Evolutionary conservation across 2,329 filamentous ascomycete species (phyloP).

Genomic region (Xenoacremonium recifei): DNA sequence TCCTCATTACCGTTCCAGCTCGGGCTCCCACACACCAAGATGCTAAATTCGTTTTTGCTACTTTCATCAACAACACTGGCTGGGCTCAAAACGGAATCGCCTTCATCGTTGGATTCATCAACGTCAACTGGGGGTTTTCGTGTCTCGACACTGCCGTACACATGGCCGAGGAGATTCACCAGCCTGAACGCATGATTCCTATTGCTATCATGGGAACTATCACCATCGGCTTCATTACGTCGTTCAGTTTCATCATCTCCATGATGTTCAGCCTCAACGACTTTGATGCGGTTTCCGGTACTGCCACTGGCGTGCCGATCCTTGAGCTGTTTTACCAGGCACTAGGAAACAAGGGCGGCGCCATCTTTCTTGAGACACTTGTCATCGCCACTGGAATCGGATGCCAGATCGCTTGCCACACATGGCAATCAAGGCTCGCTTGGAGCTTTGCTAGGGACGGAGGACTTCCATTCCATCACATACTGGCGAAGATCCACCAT

Average conservation of each 20-base stretch:
- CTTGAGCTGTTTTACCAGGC: conserved; percentile 46
- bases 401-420: too few species aligned
- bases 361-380: too few species aligned
- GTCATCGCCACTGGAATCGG: too few species aligned
- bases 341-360: conserved; percentile 37
- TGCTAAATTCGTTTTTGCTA: conserved; percentile 49
- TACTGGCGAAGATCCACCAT: conserved; percentile 36
- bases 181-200: conserved; percentile 37
- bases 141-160: conserved; percentile 48
- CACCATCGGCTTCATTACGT: conserved; percentile 48
- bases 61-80: conserved; percentile 52
- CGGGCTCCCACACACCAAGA: conserved; percentile 43
- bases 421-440: too few species aligned
- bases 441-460: conserved; percentile 34
- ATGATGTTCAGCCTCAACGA: conserved; percentile 53
- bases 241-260: conserved; percentile 46
- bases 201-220: conserved; percentile 43
- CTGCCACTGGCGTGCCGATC: conserved; percentile 42
- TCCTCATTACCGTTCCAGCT: conserved; percentile 47
- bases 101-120: conserved; percentile 51
- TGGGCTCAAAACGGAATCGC: conserved; percentile 49
- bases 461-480: neutral
- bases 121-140: conserved; percentile 45
- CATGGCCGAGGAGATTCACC: conserved; percentile 48
- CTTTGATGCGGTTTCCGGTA: conserved; percentile 40